Evolutionary conservation across 345 rosid species (phyloP), one percentile per base, ranked within the genome.

Genomic region (Lepidium africanum): DNA sequence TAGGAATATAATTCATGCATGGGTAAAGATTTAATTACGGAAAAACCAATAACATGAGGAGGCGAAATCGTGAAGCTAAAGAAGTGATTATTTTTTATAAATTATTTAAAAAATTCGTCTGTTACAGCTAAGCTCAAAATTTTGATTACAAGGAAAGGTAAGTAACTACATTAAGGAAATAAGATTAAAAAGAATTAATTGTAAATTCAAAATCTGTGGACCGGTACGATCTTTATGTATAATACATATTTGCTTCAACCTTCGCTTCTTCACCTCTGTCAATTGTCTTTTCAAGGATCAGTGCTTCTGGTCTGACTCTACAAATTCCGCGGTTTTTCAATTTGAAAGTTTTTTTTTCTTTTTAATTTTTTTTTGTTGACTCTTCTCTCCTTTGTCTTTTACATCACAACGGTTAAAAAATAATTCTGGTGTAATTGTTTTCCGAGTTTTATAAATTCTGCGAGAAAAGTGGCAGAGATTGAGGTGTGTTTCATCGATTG

Each of bases 81-180:
- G 6, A 37, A 11, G 30, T 42, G 10, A 35, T 16, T n/a, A n/a
- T n/a, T n/a, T 41, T 30, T 30, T 7, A n/a, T 17, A n/a, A n/a
- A 3, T 13, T 9, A 3, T 10, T 33, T 70, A 12, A 0, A n/a
- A 10, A 19, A 48, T 12, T 5, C 9, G 0, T 23, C 63, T 25
- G 25, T 54, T 25, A 71, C 76, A 72, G 76, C 65, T 72, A 64
- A 55, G 42, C 76, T 63, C 41, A 63, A 25, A 27, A 27, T 55
- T 5, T 55, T 46, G 76, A 72, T 63, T 63, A 45, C 58, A 72
- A 72, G 76, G 70, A 46, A 71, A 72, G 70, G 49, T 45, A 62
- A 40, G 2, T 1, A 41, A 40, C 5, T 2, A 41, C 1, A 41
- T 5, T 8, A 15, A 19, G 33, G 48, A 12, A 42, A 62, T 2